Evolutionary conservation across 176 grass and related monocot genomes (phyloP).

Genomic region (Oryza longistaminata): DNA sequence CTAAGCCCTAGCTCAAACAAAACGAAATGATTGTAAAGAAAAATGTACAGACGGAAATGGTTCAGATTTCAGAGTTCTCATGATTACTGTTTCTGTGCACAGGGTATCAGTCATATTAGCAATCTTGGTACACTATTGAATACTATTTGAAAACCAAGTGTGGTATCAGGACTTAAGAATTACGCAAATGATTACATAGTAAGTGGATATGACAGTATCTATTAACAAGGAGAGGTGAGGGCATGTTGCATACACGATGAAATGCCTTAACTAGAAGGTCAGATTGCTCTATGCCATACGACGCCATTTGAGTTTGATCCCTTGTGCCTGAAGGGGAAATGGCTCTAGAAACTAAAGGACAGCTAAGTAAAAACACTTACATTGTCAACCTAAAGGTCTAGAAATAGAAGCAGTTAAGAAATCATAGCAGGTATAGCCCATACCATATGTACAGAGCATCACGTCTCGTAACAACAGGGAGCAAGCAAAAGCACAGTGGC

Average conservation of each 20-base stretch:
- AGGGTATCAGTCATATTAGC: background rate
- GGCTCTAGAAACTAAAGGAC: background rate
- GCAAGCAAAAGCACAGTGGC: background rate
- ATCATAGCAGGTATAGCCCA: slow-evolving; percentile 9
- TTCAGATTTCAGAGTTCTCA: background rate
- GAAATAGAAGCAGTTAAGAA: background rate
- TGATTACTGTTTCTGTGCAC: background rate
- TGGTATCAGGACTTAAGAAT: background rate
- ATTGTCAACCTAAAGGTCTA: background rate
- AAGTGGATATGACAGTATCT: background rate
- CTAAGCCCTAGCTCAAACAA: background rate
- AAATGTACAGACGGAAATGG: background rate
- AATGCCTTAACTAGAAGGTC: background rate
- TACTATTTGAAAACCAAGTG: background rate
- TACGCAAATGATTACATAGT: background rate
- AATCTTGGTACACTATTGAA: background rate
- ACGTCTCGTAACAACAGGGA: background rate
- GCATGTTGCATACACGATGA: background rate
- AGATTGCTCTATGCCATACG: background rate
- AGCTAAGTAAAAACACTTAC: background rate
- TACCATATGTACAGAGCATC: slow-evolving; percentile 17
- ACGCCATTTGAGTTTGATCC: background rate
- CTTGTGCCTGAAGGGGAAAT: background rate
- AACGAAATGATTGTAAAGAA: background rate
- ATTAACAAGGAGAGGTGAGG: background rate